Percentiles rank a stretch among this genome's conserved stretches.
Evolutionary conservation across 2,329 filamentous ascomycete genomes (phyloP).

Genomic region (Stagonosporopsis chrysanthemi): DNA sequence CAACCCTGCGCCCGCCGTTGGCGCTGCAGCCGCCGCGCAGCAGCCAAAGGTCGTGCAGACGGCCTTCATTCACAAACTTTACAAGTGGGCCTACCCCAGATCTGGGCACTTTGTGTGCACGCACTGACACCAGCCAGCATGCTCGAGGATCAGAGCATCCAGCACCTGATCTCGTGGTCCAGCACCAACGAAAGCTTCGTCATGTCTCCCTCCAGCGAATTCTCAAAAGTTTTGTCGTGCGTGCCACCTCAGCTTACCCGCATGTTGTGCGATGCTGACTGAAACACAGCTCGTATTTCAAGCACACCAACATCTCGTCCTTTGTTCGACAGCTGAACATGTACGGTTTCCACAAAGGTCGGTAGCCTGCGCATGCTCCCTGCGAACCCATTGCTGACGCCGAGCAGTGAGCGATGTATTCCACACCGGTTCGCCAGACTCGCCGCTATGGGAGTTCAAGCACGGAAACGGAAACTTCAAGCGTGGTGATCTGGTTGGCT

Average conservation of each 20-base stretch:
- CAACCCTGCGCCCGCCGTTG: constrained; percentile 55
- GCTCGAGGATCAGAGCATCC: constrained; percentile 92
- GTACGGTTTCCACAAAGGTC: constrained; percentile 99
- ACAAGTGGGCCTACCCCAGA: constrained; percentile 72
- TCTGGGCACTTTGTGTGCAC: constrained; percentile 10
- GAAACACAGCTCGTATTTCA: constrained; percentile 86
- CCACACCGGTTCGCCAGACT: constrained; percentile 91
- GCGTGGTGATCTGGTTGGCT: constrained; percentile 85
- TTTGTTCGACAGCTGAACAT: constrained; percentile 98
- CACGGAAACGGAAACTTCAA: constrained; percentile 98
- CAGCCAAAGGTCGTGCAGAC: constrained; percentile 98
- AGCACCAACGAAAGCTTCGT: constrained; percentile 94
- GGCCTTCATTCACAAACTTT: constrained; percentile 98
- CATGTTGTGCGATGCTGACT: constrained; percentile 40
- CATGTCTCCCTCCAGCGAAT: constrained; percentile 96
- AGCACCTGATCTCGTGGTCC: constrained; percentile 97
- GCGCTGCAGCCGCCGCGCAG: constrained; percentile 77
- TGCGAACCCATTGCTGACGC: constrained; percentile 21
- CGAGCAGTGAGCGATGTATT: constrained; percentile 92
- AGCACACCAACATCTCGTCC: constrained; percentile 98
- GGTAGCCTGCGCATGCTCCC: constrained; percentile 22
- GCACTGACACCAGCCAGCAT: constrained; percentile 69
- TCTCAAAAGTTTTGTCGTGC: constrained; percentile 97
- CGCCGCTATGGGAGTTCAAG: constrained; percentile 97
- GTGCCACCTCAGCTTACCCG: constrained; percentile 52